Evolutionary conservation across 2,329 filamentous ascomycete genomes (phyloP).

Genomic region (Aspergillus luchuensis): DNA sequence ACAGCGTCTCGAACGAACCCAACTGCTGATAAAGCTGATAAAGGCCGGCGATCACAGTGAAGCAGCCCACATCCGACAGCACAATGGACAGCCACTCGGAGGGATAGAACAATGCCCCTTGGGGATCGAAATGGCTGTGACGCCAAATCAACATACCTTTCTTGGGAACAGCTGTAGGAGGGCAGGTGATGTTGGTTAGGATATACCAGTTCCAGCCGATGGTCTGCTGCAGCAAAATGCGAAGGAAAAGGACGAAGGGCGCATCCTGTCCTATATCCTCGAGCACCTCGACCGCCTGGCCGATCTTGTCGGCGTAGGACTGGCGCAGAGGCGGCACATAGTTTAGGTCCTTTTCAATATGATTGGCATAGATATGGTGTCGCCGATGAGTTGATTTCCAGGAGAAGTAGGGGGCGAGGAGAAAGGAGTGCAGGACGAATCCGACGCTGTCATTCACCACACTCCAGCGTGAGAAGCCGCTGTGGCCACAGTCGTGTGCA

Average conservation of each 20-base stretch:
- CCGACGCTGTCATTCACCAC: not conserved
- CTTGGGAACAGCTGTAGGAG: not conserved
- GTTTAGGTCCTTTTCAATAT: not conserved
- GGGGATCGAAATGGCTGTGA: not conserved
- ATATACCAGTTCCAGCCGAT: conserved; percentile 1
- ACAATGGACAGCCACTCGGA: not conserved
- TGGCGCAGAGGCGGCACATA: not conserved
- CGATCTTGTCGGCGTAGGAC: not conserved
- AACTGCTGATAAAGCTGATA: not conserved
- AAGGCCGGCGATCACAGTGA: not conserved
- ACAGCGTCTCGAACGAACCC: not conserved
- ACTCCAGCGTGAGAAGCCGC: not conserved
- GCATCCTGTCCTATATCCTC: not conserved
- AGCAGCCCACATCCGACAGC: not conserved
- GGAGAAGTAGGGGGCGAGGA: not conserved
- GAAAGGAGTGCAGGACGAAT: not conserved
- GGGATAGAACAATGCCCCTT: not conserved
- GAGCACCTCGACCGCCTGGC: not conserved
- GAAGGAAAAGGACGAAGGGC: not conserved
- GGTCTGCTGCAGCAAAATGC: not conserved
- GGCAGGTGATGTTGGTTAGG: not conserved
- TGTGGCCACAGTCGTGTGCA: not conserved
- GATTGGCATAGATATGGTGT: not conserved
- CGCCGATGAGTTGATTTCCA: not conserved
- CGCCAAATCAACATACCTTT: not conserved